Evolutionary conservation across 148 eudicot genomes (phyloP).

Genomic region (Chenopodium berlandieri): DNA sequence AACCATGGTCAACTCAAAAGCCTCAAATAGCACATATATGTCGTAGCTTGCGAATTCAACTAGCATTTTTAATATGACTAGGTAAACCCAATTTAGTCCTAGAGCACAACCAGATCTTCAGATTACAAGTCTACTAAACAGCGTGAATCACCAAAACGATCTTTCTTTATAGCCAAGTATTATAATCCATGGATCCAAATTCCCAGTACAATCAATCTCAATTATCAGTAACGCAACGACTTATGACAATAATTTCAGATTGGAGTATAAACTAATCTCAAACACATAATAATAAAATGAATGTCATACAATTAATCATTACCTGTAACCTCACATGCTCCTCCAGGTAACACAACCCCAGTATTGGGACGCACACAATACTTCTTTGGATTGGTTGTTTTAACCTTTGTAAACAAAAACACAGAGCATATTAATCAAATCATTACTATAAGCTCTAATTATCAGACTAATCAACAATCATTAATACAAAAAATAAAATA

Average conservation of each 20-base stretch:
- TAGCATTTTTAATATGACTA: not conserved
- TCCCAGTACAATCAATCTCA: conserved; percentile 7
- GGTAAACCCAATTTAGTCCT: not conserved
- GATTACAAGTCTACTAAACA: not conserved
- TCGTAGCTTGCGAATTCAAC: not conserved
- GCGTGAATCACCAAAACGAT: conserved; percentile 1
- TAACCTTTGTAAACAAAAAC: conserved; percentile 43
- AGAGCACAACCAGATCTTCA: conserved; percentile 2
- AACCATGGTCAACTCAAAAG: not conserved
- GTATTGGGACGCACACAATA: conserved; percentile 89
- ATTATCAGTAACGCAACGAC: not conserved
- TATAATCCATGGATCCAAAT: conserved; percentile 6
- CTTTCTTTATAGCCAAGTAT: not conserved
- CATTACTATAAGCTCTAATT: conserved; percentile 1
- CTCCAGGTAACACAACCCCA: conserved; percentile 66
- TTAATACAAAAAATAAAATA: not conserved
- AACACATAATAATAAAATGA: not conserved
- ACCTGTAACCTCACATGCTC: conserved; percentile 74
- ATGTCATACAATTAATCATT: not conserved
- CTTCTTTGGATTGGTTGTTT: conserved; percentile 90
- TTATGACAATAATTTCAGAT: not conserved
- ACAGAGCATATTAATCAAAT: conserved; percentile 22
- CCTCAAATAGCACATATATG: not conserved
- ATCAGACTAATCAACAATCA: conserved; percentile 14
- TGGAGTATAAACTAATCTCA: not conserved